phyloP scores from a whole-genome alignment of 1,139 yeast species.

The Debaryomycetaceae sp. region DNA sequence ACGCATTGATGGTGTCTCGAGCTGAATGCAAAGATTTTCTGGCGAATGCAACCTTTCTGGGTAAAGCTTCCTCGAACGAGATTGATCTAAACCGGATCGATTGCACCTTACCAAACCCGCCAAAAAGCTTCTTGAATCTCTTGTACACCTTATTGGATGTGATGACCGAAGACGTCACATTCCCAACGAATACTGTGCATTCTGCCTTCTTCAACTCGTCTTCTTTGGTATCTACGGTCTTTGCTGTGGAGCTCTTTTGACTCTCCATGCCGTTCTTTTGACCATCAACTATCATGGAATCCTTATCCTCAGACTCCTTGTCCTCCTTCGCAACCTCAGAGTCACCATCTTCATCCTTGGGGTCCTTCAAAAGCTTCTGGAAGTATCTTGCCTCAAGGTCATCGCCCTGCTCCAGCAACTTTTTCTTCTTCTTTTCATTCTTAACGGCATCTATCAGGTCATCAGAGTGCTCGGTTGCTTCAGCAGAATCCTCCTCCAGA shows the following conservation, averaged over 20 bases:
- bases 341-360: slow-evolving; percentile 14
- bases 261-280: slow-evolving; percentile 8
- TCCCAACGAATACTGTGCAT: slow-evolving; percentile 86
- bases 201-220: slow-evolving; percentile 80
- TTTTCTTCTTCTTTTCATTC: slow-evolving; percentile 18
- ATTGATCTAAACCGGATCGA: slow-evolving; percentile 90
- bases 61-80: slow-evolving; percentile 82
- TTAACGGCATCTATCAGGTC: slow-evolving; percentile 8
- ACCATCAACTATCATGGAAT: slow-evolving; percentile 8
- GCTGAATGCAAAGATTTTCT: slow-evolving; percentile 73
- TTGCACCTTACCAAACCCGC: slow-evolving; percentile 56
- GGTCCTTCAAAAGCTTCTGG: slow-evolving; percentile 33
- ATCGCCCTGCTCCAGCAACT: slow-evolving; percentile 33
- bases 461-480: slow-evolving; percentile 18
- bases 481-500: slow-evolving; percentile 13
- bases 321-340: slow-evolving; percentile 11
- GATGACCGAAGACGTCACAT: slow-evolving; percentile 65
- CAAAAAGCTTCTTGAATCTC: slow-evolving; percentile 60
- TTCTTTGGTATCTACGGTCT: slow-evolving; percentile 53
- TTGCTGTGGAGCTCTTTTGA: slow-evolving; percentile 23
- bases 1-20: slow-evolving; percentile 83
- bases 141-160: slow-evolving; percentile 61
- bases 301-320: slow-evolving; percentile 9
- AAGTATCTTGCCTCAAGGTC: slow-evolving; percentile 49
- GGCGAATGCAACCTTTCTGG: slow-evolving; percentile 89